These are phyloP conservation scores for Starmerella davenportii DNA, from an alignment of 805 yeast species.

Conservation along the genomic window DNA sequence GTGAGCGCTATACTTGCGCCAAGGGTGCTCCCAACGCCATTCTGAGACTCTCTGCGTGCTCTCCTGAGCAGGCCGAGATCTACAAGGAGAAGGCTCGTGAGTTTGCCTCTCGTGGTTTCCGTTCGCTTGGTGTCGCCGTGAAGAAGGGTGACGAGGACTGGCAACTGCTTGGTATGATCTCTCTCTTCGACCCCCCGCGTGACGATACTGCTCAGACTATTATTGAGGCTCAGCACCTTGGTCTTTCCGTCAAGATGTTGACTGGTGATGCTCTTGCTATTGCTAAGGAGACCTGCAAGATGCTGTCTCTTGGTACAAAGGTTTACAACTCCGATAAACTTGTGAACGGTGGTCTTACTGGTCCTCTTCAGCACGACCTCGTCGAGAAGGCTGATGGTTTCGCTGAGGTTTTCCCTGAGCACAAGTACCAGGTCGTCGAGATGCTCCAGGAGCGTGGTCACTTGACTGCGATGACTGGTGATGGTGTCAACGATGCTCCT, in stretches of 20 bases:
- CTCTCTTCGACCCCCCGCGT: slow-evolving; percentile 98
- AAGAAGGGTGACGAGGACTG: slow-evolving; percentile 98
- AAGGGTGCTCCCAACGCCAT: slow-evolving; percentile 98
- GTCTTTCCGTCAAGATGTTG: slow-evolving; percentile 92
- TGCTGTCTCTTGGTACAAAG: slow-evolving; percentile 90
- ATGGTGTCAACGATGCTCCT: slow-evolving; percentile 97
- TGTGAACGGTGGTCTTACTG: slow-evolving; percentile 92
- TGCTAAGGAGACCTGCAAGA: slow-evolving; percentile 97
- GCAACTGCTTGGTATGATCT: slow-evolving; percentile 95
- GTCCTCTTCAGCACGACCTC: slow-evolving; percentile 92
- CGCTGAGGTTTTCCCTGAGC: slow-evolving; percentile 98
- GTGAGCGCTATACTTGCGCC: slow-evolving; percentile 88
- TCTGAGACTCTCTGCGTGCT: slow-evolving; percentile 30
- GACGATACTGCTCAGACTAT: slow-evolving; percentile 94
- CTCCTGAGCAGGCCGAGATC: slow-evolving; percentile 85
- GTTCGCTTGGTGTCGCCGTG: slow-evolving; percentile 97
- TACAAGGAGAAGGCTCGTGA: slow-evolving; percentile 94
- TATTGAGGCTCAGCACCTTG: slow-evolving; percentile 76
- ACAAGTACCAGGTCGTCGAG: slow-evolving; percentile 89
- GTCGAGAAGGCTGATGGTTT: slow-evolving; percentile 97
- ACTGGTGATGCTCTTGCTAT: slow-evolving; percentile 99
- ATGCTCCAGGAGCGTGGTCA: slow-evolving; percentile 89
- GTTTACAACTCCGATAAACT: slow-evolving; percentile 92
- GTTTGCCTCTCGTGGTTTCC: slow-evolving; percentile 95
- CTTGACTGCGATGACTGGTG: slow-evolving; percentile 98